phyloP scores from a whole-genome alignment of 306 rosid species.

The Crotalaria pallida region DNA sequence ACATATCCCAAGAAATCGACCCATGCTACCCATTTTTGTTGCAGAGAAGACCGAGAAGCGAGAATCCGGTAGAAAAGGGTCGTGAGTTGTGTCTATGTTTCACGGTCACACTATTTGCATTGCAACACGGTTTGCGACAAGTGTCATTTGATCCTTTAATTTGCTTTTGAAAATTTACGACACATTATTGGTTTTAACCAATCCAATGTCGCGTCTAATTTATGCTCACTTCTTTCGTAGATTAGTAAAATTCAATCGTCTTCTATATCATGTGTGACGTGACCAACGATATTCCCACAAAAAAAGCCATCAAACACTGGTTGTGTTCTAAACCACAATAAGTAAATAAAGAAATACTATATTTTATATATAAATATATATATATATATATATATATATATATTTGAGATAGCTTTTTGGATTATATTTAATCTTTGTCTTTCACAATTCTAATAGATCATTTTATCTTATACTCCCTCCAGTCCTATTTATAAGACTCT shows the following conservation, averaged over 20 bases:
- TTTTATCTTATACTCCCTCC: no score
- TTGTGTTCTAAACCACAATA: background rate
- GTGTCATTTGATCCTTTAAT: constrained; percentile 7
- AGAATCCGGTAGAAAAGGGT: background rate
- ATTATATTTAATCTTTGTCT: no score
- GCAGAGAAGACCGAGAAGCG: background rate
- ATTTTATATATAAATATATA: no score
- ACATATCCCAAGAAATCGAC: background rate
- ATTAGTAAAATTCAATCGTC: background rate
- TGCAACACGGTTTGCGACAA: constrained; percentile 7
- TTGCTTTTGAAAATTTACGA: background rate
- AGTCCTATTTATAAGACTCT: no score
- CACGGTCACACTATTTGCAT: background rate
- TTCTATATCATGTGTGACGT: background rate
- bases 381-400: no score
- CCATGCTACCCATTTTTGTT: constrained; percentile 11
- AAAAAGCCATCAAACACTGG: background rate
- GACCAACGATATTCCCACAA: background rate
- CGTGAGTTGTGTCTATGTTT: background rate
- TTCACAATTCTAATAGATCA: no score
- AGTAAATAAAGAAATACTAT: no score
- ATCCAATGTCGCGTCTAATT: no score
- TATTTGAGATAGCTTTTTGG: no score
- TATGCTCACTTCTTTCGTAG: background rate
- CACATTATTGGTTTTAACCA: background rate